Evolutionary conservation across 495 filamentous ascomycete genomes (phyloP).

Genomic region (Aspergillus bridgeri): DNA sequence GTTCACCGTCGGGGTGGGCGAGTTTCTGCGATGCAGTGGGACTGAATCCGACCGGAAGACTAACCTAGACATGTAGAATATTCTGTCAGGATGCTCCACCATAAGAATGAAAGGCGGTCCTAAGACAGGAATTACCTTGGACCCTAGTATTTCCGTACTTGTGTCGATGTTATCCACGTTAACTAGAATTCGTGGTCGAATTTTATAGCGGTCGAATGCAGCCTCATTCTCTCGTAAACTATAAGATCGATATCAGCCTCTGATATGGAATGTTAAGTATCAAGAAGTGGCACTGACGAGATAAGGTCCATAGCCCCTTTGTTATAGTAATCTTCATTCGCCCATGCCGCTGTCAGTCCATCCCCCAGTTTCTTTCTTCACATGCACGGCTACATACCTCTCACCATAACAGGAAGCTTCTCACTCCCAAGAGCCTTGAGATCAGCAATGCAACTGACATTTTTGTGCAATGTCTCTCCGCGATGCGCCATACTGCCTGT

Average conservation of each 20-base stretch:
- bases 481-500: constrained; percentile 27
- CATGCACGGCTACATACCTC: constrained; percentile 18
- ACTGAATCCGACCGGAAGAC: constrained; percentile 82
- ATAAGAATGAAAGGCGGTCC: no score
- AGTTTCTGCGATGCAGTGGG: constrained; percentile 85
- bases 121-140: constrained; percentile 14
- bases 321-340: constrained; percentile 44
- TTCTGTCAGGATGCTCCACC: not conserved
- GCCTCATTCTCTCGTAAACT: constrained; percentile 49
- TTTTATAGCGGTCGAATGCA: constrained; percentile 51
- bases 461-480: constrained; percentile 28
- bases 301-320: constrained; percentile 43
- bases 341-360: not conserved
- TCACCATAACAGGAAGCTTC: constrained; percentile 24
- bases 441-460: constrained; percentile 35
- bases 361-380: no score
- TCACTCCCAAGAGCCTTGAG: constrained; percentile 28
- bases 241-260: not conserved
- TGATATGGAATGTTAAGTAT: not conserved
- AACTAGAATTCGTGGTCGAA: constrained; percentile 52
- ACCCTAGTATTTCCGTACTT: constrained; percentile 44
- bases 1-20: constrained; percentile 80
- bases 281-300: constrained; percentile 26
- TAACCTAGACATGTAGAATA: constrained; percentile 39
- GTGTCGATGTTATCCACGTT: constrained; percentile 52